Percentiles rank a stretch among this genome's conserved stretches.
These are phyloP conservation scores for Postia placenta DNA, from an alignment of 768 basidiomycete species.

Conservation along the genomic window DNA sequence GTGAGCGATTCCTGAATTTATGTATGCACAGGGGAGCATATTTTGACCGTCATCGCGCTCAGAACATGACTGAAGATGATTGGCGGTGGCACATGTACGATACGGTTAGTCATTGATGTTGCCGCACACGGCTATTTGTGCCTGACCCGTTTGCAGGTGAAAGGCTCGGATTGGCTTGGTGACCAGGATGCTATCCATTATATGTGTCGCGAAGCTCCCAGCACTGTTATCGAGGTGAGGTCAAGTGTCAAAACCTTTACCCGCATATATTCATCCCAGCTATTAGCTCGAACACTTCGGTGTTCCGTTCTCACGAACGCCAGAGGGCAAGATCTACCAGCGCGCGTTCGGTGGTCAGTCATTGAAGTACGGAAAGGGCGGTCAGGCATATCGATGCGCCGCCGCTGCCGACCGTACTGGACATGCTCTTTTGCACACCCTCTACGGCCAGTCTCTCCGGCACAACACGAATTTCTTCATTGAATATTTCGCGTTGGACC, in stretches of 20 bases:
- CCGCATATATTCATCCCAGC: neutral
- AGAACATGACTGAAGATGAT: conserved; percentile 99
- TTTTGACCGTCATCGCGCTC: too few species aligned
- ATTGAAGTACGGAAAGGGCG: conserved; percentile 93
- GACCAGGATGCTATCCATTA: conserved; percentile 99
- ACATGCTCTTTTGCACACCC: conserved; percentile 96
- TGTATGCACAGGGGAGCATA: neutral
- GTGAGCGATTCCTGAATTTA: conserved; percentile 41
- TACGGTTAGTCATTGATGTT: conserved; percentile 49
- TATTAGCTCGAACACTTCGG: conserved; percentile 96
- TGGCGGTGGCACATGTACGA: conserved; percentile 99
- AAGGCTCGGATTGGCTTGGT: conserved; percentile 99
- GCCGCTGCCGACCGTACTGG: conserved; percentile 99
- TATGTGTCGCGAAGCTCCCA: conserved; percentile 97
- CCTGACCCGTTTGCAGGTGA: conserved; percentile 54
- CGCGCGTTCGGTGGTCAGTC: conserved; percentile 99
- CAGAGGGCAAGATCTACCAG: conserved; percentile 99
- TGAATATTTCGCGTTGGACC: conserved; percentile 98
- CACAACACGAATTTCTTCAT: conserved; percentile 99
- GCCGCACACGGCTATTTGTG: neutral
- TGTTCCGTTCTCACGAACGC: conserved; percentile 96
- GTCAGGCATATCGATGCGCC: conserved; percentile 98
- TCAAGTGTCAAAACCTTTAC: neutral
- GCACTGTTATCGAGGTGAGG: conserved; percentile 84
- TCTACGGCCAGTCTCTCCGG: conserved; percentile 97